These are phyloP conservation scores for Hevea brasiliensis DNA, from an alignment of 345 rosid genomes.

Conservation along the genomic window DNA sequence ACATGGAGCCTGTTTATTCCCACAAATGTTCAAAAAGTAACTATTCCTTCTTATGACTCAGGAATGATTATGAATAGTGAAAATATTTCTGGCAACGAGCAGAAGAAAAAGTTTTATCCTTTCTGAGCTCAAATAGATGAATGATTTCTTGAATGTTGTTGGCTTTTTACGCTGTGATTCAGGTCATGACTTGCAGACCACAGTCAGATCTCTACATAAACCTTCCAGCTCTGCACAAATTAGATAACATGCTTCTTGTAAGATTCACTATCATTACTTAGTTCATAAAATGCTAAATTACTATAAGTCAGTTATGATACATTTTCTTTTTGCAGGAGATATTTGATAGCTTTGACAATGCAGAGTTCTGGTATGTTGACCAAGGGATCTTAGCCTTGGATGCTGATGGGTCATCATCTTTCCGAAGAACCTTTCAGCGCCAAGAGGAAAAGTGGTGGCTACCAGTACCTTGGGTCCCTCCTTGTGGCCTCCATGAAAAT, in stretches of 20 bases:
- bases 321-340: slow-evolving; percentile 61
- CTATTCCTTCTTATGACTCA: no score
- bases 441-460: slow-evolving; percentile 99
- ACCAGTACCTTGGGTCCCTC: slow-evolving; percentile 85
- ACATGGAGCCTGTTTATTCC: no score
- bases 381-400: slow-evolving; percentile 84
- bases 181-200: slow-evolving; percentile 98
- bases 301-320: slow-evolving; percentile 10
- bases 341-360: slow-evolving; percentile 70
- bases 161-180: slow-evolving; percentile 38
- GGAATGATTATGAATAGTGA: background rate
- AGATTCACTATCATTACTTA: slow-evolving; percentile 26
- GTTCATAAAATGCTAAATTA: slow-evolving; percentile 5
- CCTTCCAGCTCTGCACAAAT: slow-evolving; percentile 88
- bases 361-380: slow-evolving; percentile 94
- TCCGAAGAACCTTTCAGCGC: slow-evolving; percentile 69
- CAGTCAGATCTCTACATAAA: slow-evolving; percentile 85
- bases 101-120: background rate
- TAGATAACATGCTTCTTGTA: slow-evolving; percentile 97
- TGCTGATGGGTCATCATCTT: slow-evolving; percentile 72
- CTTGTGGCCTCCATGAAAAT: slow-evolving; percentile 70
- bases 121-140: background rate
- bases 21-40: no score
- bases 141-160: slow-evolving; percentile 39
- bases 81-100: no score